Conservation (phyloP, 2,329 filamentous ascomycete genomes). For the Penicillium brasilianum region DNA sequence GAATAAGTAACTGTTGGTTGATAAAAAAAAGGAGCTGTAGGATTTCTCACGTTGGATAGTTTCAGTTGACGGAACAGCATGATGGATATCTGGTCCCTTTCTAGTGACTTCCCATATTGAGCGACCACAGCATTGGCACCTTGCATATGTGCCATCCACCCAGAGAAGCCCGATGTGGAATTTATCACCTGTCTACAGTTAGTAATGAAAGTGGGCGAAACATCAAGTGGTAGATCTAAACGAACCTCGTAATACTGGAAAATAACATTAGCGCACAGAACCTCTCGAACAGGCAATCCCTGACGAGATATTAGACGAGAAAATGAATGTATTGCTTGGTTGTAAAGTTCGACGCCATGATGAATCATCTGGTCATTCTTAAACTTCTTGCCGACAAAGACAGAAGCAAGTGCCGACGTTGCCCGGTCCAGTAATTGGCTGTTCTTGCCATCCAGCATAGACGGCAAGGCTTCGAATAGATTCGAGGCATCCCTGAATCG, state of each 20-base stretch:
- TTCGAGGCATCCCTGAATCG: conserved; percentile 17
- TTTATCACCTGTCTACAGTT: conserved; percentile 18
- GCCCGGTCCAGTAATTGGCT: conserved; percentile 24
- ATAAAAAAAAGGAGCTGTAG: no score
- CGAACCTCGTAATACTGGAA: conserved; percentile 27
- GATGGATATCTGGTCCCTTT: conserved; percentile 15
- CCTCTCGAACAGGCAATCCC: conserved; percentile 20
- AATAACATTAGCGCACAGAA: conserved; percentile 23
- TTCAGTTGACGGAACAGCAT: conserved; percentile 23
- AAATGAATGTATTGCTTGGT: conserved; percentile 22
- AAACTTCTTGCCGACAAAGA: conserved; percentile 26
- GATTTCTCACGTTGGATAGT: conserved; percentile 17
- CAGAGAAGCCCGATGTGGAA: conserved; percentile 22
- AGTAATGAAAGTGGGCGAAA: neutral
- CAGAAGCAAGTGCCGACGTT: conserved; percentile 22
- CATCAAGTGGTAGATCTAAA: neutral
- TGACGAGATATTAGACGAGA: conserved; percentile 14
- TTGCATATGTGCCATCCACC: conserved; percentile 27
- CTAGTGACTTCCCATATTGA: conserved; percentile 16
- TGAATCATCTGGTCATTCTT: conserved; percentile 16
- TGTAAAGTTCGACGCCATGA: conserved; percentile 21
- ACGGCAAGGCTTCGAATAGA: conserved; percentile 18
- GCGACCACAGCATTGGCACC: conserved; percentile 25
- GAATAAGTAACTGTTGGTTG: neutral
- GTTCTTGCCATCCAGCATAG: conserved; percentile 18